Evolutionary conservation across 164 flowering plant species (phyloP).

Genomic region (Annona cherimola): DNA sequence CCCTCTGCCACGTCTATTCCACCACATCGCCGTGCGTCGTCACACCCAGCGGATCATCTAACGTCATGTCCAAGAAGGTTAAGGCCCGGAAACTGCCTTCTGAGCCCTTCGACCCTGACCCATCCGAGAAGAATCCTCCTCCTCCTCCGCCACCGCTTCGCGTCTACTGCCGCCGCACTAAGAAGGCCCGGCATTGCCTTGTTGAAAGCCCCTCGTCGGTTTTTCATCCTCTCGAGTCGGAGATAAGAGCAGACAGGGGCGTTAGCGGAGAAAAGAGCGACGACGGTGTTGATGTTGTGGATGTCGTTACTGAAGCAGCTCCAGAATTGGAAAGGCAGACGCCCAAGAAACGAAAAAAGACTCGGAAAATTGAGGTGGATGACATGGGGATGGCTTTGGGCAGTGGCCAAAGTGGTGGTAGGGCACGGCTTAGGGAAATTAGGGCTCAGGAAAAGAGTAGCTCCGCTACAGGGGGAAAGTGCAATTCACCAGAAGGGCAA

Average conservation of each 20-base stretch:
- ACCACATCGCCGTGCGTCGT: constrained; percentile 43
- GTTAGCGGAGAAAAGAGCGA: neutral
- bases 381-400: constrained; percentile 42
- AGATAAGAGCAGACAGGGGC: neutral
- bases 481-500: constrained; percentile 7
- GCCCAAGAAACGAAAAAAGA: constrained; percentile 23
- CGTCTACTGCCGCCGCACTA: constrained; percentile 50
- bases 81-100: constrained; percentile 47
- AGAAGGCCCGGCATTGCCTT: constrained; percentile 15
- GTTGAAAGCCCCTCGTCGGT: constrained; percentile 8
- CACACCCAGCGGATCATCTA: constrained; percentile 44
- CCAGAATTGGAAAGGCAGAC: neutral
- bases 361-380: constrained; percentile 26
- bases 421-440: constrained; percentile 33
- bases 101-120: neutral
- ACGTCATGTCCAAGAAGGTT: constrained; percentile 68
- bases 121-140: constrained; percentile 4
- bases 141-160: constrained; percentile 7
- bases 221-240: neutral
- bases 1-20: constrained; percentile 68
- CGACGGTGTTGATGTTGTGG: neutral
- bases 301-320: neutral
- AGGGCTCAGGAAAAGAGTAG: constrained; percentile 10
- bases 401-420: constrained; percentile 7
- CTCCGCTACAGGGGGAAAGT: constrained; percentile 17